phyloP scores from a whole-genome alignment of 2,329 filamentous ascomycete genomes.

The Cytospora schulzeri region DNA sequence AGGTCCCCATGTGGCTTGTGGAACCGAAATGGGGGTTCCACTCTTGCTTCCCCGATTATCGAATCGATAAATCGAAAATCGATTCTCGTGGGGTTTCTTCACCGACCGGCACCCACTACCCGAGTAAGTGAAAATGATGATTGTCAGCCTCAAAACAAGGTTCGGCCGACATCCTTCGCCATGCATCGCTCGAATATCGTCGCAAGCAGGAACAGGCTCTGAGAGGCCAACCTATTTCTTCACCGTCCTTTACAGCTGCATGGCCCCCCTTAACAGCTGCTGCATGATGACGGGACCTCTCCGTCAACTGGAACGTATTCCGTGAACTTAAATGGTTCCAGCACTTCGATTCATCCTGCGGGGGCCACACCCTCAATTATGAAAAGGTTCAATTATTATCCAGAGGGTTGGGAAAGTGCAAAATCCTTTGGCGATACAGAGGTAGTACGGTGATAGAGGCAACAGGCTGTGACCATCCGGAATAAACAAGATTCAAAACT shows the following conservation, averaged over 20 bases:
- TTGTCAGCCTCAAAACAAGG: not conserved
- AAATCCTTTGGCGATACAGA: not conserved
- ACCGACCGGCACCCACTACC: not conserved
- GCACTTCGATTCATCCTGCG: not conserved
- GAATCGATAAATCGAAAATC: constrained; percentile 4
- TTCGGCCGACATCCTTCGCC: not conserved
- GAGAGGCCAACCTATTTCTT: not conserved
- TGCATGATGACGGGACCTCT: not conserved
- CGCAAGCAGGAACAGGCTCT: not conserved
- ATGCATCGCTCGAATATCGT: not conserved
- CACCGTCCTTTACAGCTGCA: constrained; percentile 10
- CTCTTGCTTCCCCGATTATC: not conserved
- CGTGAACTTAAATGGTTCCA: not conserved
- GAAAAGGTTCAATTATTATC: not conserved
- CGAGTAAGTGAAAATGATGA: not conserved
- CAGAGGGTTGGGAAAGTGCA: not conserved
- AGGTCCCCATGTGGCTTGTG: constrained; percentile 1
- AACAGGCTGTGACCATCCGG: not conserved
- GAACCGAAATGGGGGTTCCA: constrained; percentile 4
- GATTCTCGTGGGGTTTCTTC: not conserved
- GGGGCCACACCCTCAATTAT: not conserved
- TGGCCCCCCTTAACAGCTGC: constrained; percentile 2
- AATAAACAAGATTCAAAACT: not conserved
- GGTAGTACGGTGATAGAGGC: not conserved
- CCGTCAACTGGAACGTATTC: not conserved